phyloP scores from a whole-genome alignment of 2,329 filamentous ascomycete species.

The Aspergillus pseudonomiae region DNA sequence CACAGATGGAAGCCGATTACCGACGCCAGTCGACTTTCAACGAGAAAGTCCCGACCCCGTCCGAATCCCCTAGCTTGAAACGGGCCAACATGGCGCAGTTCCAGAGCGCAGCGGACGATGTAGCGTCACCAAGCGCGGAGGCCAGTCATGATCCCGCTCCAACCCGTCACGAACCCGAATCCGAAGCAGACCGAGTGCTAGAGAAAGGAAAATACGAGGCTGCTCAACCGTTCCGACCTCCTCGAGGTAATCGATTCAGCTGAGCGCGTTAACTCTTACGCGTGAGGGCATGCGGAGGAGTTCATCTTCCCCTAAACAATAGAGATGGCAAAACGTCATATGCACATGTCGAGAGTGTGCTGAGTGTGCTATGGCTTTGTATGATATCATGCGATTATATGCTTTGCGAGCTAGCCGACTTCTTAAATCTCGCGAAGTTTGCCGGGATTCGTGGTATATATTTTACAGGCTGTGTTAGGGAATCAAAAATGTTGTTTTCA shows the following conservation, averaged over 20 bases:
- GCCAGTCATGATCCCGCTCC: constrained; percentile 79
- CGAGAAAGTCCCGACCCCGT: constrained; percentile 20
- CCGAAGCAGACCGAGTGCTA: constrained; percentile 64
- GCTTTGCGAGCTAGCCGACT: neutral
- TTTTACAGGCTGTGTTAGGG: neutral
- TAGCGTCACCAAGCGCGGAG: constrained; percentile 72
- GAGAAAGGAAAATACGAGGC: constrained; percentile 94
- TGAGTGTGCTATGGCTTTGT: constrained; percentile 1
- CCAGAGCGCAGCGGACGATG: constrained; percentile 45
- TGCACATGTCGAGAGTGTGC: neutral
- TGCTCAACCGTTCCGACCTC: constrained; percentile 71
- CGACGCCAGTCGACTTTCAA: constrained; percentile 32
- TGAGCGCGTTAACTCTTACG: neutral
- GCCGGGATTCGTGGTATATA: neutral
- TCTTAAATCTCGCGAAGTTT: neutral
- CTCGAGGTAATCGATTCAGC: constrained; percentile 76
- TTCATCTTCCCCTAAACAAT: neutral
- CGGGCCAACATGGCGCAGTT: constrained; percentile 37
- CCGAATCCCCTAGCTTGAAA: constrained; percentile 35
- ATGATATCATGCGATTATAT: constrained; percentile 1
- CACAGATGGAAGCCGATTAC: constrained; percentile 39
- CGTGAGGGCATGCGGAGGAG: constrained; percentile 48
- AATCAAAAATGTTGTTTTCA: neutral
- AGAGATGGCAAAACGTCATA: neutral
- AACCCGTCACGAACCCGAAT: constrained; percentile 76